phyloP scores from a whole-genome alignment of 192 early-diverging fungal species.

The Linnemannia schmuckeri region DNA sequence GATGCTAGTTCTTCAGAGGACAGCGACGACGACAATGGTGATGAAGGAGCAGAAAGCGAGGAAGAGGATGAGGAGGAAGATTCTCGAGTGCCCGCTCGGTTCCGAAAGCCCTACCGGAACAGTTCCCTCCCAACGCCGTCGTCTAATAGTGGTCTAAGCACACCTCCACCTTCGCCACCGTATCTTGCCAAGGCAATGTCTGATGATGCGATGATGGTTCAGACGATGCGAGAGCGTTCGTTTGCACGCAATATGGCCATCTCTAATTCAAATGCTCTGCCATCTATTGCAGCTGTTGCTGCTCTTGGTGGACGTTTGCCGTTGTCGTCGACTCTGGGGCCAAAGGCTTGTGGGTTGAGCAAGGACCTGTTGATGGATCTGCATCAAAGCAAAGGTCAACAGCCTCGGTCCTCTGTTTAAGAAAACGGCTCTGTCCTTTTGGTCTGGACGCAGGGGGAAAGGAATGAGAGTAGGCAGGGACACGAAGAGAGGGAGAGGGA shows the following conservation, averaged over 20 bases:
- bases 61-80: slow-evolving; percentile 4
- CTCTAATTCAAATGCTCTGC: not conserved
- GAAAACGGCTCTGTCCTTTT: not conserved
- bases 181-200: not conserved
- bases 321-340: not conserved
- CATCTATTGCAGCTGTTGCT: not conserved
- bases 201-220: slow-evolving; percentile 10
- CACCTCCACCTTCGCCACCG: slow-evolving; percentile 39
- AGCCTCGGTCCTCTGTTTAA: not conserved
- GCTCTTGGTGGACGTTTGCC: not conserved
- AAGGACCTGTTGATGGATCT: slow-evolving; percentile 7
- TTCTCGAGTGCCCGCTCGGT: slow-evolving; percentile 16
- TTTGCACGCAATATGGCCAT: not conserved
- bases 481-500: not conserved
- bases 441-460: not conserved
- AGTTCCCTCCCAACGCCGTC: not conserved
- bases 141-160: slow-evolving; percentile 2
- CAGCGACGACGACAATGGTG: slow-evolving; percentile 20
- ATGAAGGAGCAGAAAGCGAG: slow-evolving; percentile 2
- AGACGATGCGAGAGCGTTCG: slow-evolving; percentile 1
- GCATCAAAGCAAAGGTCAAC: not conserved
- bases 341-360: not conserved
- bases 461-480: not conserved
- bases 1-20: not conserved
- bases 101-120: slow-evolving; percentile 5